Evolutionary conservation across 352 stramenopile species (phyloP), one percentile per base, ranked within the genome.

Genomic region (Globisporangium polare): DNA sequence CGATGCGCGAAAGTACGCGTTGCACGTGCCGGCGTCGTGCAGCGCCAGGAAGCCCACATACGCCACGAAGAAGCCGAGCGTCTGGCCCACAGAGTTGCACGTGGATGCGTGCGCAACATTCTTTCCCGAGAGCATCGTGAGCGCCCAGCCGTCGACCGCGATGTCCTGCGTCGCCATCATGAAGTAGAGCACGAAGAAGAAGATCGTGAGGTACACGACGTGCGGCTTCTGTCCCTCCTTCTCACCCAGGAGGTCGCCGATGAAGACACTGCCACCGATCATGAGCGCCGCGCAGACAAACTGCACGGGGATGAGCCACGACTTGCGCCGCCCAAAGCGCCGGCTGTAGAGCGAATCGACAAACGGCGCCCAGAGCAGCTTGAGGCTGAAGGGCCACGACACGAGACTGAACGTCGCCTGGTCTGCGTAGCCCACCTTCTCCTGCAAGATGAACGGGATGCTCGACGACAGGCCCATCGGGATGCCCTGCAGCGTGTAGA

Each of bases 151-250:
- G 71, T 99, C 97, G 8, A 99, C 97, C 9, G 97, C 97, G 67
- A 99, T 99, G 73, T 99, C 97, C 75, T 99, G 97, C 43, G 97
- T 99, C 3, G 97, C 97, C 93, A 99, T 99, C 62, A 99, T 93
- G 68, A 99, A 97, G 78, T 99, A 99, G 24, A 99, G 77, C 52
- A 95, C 78, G 71, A 99, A 98, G 85, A 99, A 99, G 71, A 98
- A 98, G 26, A 70, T 64, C 18, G 97, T 99, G 49, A 99, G 85
- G 68, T 90, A 89, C 37, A 89, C 71, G n/a, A 98, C 91, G 71
- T 98, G 84, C 33, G 95, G 90, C 45, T 85, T 80, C 49, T 86
- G 65, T 24, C 72, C 71, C 18, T 91, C 84, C n/a, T 74, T 72
- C 57, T 97, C 90, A 43, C 86, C 90, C 49, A 98, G 66, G 70